Conservation (phyloP, 2,329 filamentous ascomycete genomes). For the Aureobasidium sp. region DNA sequence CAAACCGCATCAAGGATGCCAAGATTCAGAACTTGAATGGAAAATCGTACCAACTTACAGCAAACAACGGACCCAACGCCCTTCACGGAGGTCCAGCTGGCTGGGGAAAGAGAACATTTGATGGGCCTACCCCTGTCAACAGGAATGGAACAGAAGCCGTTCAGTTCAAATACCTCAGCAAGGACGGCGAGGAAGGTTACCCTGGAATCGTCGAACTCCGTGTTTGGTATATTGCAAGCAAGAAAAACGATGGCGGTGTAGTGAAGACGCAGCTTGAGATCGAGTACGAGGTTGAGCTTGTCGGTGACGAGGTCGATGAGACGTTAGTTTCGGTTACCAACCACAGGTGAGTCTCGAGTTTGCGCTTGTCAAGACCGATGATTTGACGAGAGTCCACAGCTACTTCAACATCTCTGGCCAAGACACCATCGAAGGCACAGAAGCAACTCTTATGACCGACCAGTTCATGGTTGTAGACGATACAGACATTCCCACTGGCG, state of each 20-base stretch:
- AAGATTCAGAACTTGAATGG: constrained; percentile 65
- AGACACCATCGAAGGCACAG: constrained; percentile 54
- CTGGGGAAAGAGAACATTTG: constrained; percentile 74
- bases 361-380: background rate
- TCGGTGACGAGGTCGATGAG: constrained; percentile 68
- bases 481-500: constrained; percentile 64
- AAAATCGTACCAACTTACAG: constrained; percentile 58
- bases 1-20: constrained; percentile 72
- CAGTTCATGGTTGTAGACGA: constrained; percentile 67
- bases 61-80: constrained; percentile 71
- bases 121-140: constrained; percentile 56
- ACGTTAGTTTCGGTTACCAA: constrained; percentile 91
- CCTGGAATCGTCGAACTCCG: constrained; percentile 74
- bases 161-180: constrained; percentile 50
- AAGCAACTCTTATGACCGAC: constrained; percentile 49
- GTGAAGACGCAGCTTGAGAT: constrained; percentile 67
- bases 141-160: constrained; percentile 38
- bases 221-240: constrained; percentile 70
- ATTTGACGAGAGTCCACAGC: constrained; percentile 28
- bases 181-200: constrained; percentile 81
- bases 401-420: constrained; percentile 61
- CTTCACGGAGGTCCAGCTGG: constrained; percentile 50
- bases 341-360: constrained; percentile 55
- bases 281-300: constrained; percentile 81
- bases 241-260: constrained; percentile 51